phyloP scores from a whole-genome alignment of 179 eudicot genomes.

The Sideroxylon spinosum region DNA sequence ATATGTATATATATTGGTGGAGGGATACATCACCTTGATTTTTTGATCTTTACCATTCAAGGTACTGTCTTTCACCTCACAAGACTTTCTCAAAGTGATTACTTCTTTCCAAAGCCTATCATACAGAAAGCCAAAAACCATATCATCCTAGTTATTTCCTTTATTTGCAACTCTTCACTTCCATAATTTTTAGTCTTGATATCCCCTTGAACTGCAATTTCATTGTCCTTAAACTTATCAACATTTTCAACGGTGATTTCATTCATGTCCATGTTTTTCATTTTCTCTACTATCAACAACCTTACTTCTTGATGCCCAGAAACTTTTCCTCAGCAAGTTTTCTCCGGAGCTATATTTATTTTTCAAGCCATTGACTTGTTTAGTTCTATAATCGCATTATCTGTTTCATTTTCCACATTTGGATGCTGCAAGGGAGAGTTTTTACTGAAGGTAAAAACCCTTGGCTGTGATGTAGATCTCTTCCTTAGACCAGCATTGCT shows the following conservation, averaged over 20 bases:
- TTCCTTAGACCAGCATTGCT: constrained; percentile 42
- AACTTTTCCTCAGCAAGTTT: constrained; percentile 38
- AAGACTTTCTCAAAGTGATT: constrained; percentile 55
- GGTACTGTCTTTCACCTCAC: constrained; percentile 52
- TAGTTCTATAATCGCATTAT: constrained; percentile 17
- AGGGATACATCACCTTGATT: constrained; percentile 49
- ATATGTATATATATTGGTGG: no score
- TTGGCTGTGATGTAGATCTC: constrained; percentile 71
- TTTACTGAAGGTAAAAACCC: constrained; percentile 36
- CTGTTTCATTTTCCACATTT: constrained; percentile 13
- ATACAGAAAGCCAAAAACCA: constrained; percentile 84
- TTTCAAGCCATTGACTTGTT: constrained; percentile 26
- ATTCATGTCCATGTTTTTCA: constrained; percentile 45
- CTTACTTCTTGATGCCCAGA: constrained; percentile 51
- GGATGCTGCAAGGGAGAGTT: constrained; percentile 35
- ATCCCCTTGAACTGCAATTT: constrained; percentile 20
- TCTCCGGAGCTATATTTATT: constrained; percentile 32
- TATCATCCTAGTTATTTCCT: constrained; percentile 41
- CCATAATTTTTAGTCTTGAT: constrained; percentile 19
- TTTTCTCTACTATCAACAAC: constrained; percentile 39
- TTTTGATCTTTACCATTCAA: constrained; percentile 70
- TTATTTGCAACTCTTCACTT: constrained; percentile 18
- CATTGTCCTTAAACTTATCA: constrained; percentile 21
- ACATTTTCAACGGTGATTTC: constrained; percentile 27
- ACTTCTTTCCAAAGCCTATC: constrained; percentile 92